These are phyloP conservation scores for Tolypocladium cylindrosporum DNA, from an alignment of 2,329 filamentous ascomycete species.

Conservation along the genomic window DNA sequence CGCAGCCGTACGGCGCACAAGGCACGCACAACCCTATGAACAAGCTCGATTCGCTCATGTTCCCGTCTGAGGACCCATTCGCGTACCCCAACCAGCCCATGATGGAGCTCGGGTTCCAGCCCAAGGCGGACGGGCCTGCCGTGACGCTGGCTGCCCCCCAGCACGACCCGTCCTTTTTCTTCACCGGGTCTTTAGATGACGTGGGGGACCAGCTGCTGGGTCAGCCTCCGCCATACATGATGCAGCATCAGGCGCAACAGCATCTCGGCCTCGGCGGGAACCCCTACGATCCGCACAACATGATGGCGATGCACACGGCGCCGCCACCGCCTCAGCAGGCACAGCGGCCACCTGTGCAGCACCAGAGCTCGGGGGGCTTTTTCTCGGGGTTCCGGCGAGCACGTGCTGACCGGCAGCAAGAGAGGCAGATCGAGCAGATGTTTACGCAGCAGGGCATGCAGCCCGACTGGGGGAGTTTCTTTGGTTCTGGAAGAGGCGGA, in stretches of 20 bases:
- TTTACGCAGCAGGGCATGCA: slow-evolving; percentile 36
- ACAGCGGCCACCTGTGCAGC: slow-evolving; percentile 11
- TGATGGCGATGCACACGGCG: slow-evolving; percentile 28
- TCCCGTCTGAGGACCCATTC: slow-evolving; percentile 67
- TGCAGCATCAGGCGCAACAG: slow-evolving; percentile 38
- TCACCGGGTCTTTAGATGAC: slow-evolving; percentile 47
- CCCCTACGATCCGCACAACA: slow-evolving; percentile 33
- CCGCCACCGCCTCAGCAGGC: slow-evolving; percentile 4
- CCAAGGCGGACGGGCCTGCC: slow-evolving; percentile 20
- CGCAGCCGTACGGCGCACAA: slow-evolving; percentile 20
- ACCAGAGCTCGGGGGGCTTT: slow-evolving; percentile 20
- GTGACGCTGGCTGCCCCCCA: slow-evolving; percentile 21
- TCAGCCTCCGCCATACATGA: slow-evolving; percentile 60
- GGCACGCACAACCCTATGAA: slow-evolving; percentile 40
- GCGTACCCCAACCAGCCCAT: slow-evolving; percentile 70
- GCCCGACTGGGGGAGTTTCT: slow-evolving; percentile 36
- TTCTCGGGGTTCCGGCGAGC: slow-evolving; percentile 14
- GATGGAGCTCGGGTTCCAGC: slow-evolving; percentile 43
- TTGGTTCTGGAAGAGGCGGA: slow-evolving; percentile 31
- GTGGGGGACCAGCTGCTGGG: slow-evolving; percentile 66
- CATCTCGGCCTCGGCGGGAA: slow-evolving; percentile 31
- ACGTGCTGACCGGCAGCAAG: slow-evolving; percentile 17
- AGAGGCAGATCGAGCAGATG: slow-evolving; percentile 38
- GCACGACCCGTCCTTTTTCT: slow-evolving; percentile 36
- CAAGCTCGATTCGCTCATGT: slow-evolving; percentile 71